phyloP scores from a whole-genome alignment of 176 grass and related monocot species.

The Rhynchospora tenuis region DNA sequence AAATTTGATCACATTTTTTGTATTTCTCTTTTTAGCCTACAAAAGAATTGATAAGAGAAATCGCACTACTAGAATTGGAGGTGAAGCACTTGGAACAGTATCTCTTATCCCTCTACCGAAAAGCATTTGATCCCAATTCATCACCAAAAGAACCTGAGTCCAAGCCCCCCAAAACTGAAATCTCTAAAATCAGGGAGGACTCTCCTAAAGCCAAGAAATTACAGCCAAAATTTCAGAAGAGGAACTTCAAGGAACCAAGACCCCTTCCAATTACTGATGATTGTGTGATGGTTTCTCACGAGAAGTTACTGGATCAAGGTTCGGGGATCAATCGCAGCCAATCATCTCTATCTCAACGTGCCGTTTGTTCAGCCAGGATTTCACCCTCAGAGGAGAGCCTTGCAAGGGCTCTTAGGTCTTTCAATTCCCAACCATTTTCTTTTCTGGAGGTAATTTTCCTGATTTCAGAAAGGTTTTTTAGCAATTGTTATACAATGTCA shows the following conservation, averaged over 20 bases:
- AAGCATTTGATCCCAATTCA: conserved; percentile 62
- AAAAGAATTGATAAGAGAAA: conserved; percentile 91
- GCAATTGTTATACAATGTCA: neutral
- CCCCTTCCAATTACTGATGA: conserved; percentile 28
- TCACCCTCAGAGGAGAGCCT: conserved; percentile 69
- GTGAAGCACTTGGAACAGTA: conserved; percentile 99
- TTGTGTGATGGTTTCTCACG: conserved; percentile 25
- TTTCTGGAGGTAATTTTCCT: conserved; percentile 59
- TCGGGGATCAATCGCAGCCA: conserved; percentile 41
- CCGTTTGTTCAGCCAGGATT: conserved; percentile 63
- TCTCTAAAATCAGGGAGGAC: neutral
- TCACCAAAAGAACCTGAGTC: conserved; percentile 33
- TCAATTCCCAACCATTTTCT: conserved; percentile 83
- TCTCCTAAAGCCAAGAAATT: conserved; percentile 11
- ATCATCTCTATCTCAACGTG: conserved; percentile 52
- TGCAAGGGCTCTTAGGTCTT: conserved; percentile 66
- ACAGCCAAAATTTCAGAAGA: conserved; percentile 11
- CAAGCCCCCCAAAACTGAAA: neutral
- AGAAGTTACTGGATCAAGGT: conserved; percentile 25
- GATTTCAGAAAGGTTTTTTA: neutral
- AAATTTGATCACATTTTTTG: neutral
- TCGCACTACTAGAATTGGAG: conserved; percentile 74
- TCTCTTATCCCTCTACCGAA: conserved; percentile 78
- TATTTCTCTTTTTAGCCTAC: conserved; percentile 43
- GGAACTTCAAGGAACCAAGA: conserved; percentile 6